Base-by-base conservation (phyloP, 1,284 basidiomycete species). In the Acaromyces ingoldii region DNA sequence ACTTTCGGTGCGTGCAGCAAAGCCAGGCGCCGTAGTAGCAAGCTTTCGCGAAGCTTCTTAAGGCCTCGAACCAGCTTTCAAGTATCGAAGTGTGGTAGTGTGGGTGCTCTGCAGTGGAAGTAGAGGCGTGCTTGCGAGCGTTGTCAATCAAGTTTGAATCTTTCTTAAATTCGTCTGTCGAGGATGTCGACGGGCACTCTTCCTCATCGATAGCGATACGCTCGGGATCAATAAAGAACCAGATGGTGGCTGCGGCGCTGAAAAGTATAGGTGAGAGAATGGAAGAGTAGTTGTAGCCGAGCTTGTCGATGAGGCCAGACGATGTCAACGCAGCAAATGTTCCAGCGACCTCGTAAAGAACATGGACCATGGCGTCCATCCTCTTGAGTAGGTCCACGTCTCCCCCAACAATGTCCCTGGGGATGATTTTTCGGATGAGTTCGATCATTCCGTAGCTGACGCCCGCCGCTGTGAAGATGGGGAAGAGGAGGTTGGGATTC, bases 321-420 rank as follows among this genome's bases (percentile, higher is more conserved):
- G 76, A 77, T 25, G 73, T 70, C 46, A 77, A 72, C 4, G 76
- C 76, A 45, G 74, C 76, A 3, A 65, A 55, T n/a, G 76, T 77
- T 51, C 76, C 76, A 17, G 76, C 76, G 21, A 76, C 61, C 62
- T 77, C 75, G 63, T 77, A 77, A 48, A 75, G 60, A 48, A 76
- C 65, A 60, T 77, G 76, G 9, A 75, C 73, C 33, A 70, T 67
- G 15, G 76, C 76, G 48, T 77, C 76, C 75, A 76, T 77, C 52
- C 70, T 66, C 39, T 74, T 59, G 5, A 77, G 67, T 48, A 70
- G 51, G 31, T 59, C 49, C 2, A 67, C 62, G 57, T 74, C 69
- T 28, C 70, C 68, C 29, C 72, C 72, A 15, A 72, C 72, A 50
- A 75, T 70, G 58, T 75, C 71, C 49, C 70, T 53, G 24, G 66